Percentiles rank a stretch among this genome's conserved stretches.
phyloP scores from a whole-genome alignment of 2,329 filamentous ascomycete species.

The Knoxdaviesia capensis region DNA sequence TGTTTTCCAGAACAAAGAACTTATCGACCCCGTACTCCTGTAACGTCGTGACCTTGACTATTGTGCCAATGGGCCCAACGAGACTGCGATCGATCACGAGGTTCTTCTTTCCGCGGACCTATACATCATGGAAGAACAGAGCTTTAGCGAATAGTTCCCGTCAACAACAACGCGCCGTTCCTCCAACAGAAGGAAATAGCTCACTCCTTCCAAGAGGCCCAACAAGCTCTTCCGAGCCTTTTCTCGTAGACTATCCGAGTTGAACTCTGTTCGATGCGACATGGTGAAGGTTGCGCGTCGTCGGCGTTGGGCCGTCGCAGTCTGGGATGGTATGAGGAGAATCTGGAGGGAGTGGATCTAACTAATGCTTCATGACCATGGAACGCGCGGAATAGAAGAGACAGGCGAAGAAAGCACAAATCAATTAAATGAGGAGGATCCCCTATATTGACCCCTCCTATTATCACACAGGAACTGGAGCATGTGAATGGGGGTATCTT shows the following conservation, averaged over 20 bases:
- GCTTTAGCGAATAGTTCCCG: background rate
- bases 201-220: conserved; percentile 82
- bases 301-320: too few relatives aligned
- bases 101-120: conserved; percentile 99
- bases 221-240: conserved; percentile 79
- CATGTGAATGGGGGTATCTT: too few relatives aligned
- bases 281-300: conserved; percentile 21
- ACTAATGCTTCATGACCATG: too few relatives aligned
- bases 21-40: conserved; percentile 97
- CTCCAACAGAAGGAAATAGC: conserved; percentile 13
- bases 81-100: conserved; percentile 81
- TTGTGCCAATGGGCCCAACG: conserved; percentile 71
- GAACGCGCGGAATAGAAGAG: too few relatives aligned
- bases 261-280: conserved; percentile 52
- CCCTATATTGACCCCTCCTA: too few relatives aligned
- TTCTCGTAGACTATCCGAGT: conserved; percentile 54
- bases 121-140: conserved; percentile 7
- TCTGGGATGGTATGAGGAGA: too few relatives aligned
- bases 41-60: conserved; percentile 87
- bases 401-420: too few relatives aligned
- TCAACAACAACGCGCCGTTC: background rate
- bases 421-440: too few relatives aligned
- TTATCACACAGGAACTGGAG: too few relatives aligned
- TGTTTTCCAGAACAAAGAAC: conserved; percentile 90
- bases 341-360: too few relatives aligned